Evolutionary conservation across 371 early-diverging fungal species (phyloP).

Genomic region (Apophysomyces ossiformis): DNA sequence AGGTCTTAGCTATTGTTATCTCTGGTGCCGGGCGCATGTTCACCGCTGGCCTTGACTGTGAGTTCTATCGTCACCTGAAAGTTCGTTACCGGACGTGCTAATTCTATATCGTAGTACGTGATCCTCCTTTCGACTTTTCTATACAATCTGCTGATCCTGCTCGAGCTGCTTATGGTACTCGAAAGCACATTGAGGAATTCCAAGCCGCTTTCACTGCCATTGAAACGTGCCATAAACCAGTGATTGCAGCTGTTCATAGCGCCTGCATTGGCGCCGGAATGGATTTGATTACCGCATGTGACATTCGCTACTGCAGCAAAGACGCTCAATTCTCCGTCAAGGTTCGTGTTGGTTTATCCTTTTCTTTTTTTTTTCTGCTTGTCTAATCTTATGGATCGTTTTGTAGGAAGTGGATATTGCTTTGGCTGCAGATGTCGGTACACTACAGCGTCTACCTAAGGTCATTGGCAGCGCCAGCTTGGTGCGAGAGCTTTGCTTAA

Average conservation of each 20-base stretch:
- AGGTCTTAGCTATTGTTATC: constrained; percentile 75
- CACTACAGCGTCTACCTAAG: constrained; percentile 94
- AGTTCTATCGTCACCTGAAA: constrained; percentile 23
- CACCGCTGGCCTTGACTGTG: constrained; percentile 90
- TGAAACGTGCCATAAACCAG: constrained; percentile 86
- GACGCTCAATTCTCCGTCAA: constrained; percentile 88
- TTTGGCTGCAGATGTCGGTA: constrained; percentile 88
- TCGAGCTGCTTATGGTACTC: constrained; percentile 51
- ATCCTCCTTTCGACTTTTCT: not conserved
- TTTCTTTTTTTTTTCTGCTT: not conserved
- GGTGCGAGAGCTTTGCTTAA: constrained; percentile 89
- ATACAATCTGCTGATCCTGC: constrained; percentile 47
- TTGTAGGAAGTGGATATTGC: constrained; percentile 87
- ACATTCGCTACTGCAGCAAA: constrained; percentile 84
- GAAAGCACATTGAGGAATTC: constrained; percentile 53
- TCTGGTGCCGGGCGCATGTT: constrained; percentile 81
- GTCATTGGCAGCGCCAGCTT: constrained; percentile 90
- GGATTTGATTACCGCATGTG: constrained; percentile 89
- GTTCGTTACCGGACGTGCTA: not conserved
- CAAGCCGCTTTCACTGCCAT: constrained; percentile 78
- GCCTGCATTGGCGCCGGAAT: constrained; percentile 92
- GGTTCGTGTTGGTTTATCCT: constrained; percentile 25
- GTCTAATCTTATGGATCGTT: not conserved
- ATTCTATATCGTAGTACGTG: not conserved
- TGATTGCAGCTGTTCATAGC: constrained; percentile 89